phyloP scores from a whole-genome alignment of 2,329 filamentous ascomycete genomes.

The Leptographium galeiforme region DNA sequence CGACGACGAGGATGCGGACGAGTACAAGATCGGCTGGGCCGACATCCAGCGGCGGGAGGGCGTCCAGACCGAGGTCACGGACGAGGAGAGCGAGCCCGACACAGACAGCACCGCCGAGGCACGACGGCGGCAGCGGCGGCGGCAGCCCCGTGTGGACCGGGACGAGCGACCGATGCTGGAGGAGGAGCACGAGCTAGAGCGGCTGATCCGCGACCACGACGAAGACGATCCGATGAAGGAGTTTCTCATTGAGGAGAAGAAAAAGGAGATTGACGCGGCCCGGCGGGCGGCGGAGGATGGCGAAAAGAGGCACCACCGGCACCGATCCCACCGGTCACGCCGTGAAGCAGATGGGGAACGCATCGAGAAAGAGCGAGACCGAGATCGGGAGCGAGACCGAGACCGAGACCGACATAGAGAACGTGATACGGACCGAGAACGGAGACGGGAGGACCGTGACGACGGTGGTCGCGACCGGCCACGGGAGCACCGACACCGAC shows the following conservation, averaged over 20 bases:
- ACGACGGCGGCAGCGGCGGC: conserved; percentile 23
- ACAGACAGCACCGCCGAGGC: conserved; percentile 14
- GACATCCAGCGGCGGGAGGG: conserved; percentile 43
- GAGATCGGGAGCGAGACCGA: conserved; percentile 1
- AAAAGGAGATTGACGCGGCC: conserved; percentile 68
- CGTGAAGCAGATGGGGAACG: not conserved
- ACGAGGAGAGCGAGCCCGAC: conserved; percentile 24
- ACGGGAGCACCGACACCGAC: not conserved
- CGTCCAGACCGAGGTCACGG: conserved; percentile 22
- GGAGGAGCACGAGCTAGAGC: conserved; percentile 69
- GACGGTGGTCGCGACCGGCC: not conserved
- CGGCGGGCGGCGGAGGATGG: conserved; percentile 40
- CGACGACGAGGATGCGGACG: conserved; percentile 59
- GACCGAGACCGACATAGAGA: not conserved
- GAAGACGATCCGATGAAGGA: conserved; percentile 97
- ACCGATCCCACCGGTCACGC: conserved; percentile 16
- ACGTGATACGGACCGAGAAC: not conserved
- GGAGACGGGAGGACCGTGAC: not conserved
- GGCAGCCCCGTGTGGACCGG: conserved; percentile 13
- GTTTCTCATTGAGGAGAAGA: conserved; percentile 81
- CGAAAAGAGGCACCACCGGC: conserved; percentile 23
- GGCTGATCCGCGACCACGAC: conserved; percentile 67
- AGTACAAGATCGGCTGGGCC: conserved; percentile 45
- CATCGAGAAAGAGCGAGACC: conserved; percentile 8
- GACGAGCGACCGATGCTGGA: conserved; percentile 49